Base-by-base conservation (phyloP, 805 yeast species). In the Blastobotrys robertii region DNA sequence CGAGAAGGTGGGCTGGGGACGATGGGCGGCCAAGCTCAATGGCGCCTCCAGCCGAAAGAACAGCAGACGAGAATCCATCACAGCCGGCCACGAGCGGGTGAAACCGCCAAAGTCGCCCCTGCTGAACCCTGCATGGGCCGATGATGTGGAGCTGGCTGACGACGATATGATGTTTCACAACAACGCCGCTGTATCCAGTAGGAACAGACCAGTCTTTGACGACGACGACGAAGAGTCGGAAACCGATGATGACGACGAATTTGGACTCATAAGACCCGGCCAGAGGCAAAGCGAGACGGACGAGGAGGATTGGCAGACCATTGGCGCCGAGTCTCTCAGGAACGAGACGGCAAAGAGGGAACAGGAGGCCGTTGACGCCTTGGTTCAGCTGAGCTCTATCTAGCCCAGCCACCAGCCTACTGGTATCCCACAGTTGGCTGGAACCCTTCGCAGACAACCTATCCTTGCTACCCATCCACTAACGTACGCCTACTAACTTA, bases 1-100 rank as follows among this genome's bases (percentile, higher is more conserved):
- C 64, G 94, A 86, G 56, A 88, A 88, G 64, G 86, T 88, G 29
- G 96, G 97, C 15, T 88, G 97, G 97, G 97, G 97, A 46, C 94
- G 88, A 60, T 88, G 97, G 97, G 83, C 83, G 16, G 94, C 88
- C 2, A 72, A 78, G 53, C 65, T 67, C 39, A 76, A 65, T 13
- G 59, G 62, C n/a, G 45, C 45, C 8, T 28, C 41, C 41, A 32
- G 43, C 62, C 8, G 59, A 59, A 40, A 44, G 16, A 33, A 35
- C 22, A 32, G 45, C 13, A 52, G 54, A 37, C 50, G 57, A 34
- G 51, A 49, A 37, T 49, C 55, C 44, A 50, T 57, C 46, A 50
- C 50, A 37, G 59, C 48, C 38, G 46, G 47, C 14, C 34, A 45
- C 29, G 37, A 37, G 28, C 35, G 34, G 8, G 46, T 44, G 6